These are phyloP conservation scores for Aspergillus neoniger DNA, from an alignment of 2,329 filamentous ascomycete species.

Conservation along the genomic window DNA sequence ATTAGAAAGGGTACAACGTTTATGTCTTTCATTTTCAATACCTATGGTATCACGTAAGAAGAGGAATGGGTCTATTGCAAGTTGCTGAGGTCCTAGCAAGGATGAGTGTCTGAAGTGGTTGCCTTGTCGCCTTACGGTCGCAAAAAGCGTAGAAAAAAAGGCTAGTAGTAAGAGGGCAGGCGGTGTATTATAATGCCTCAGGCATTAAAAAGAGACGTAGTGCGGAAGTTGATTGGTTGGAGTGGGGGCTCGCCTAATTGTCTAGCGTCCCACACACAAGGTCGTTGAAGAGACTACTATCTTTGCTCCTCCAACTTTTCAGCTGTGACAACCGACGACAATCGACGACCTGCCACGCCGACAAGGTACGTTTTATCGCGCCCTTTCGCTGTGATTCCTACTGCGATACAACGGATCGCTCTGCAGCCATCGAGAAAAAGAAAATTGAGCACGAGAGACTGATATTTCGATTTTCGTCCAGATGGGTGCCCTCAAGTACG, in stretches of 20 bases:
- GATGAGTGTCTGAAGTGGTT: background rate
- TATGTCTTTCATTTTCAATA: no score
- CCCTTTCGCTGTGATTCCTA: background rate
- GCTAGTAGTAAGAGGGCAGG: background rate
- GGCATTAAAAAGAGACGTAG: constrained; percentile 1
- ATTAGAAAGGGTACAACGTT: background rate
- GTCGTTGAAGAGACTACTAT: constrained; percentile 26
- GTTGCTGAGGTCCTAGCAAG: no score
- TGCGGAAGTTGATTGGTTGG: constrained; percentile 25
- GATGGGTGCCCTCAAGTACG: constrained; percentile 99
- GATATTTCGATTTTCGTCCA: constrained; percentile 39
- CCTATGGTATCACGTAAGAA: no score
- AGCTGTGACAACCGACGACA: constrained; percentile 45
- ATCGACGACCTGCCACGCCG: constrained; percentile 47
- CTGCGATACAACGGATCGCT: background rate
- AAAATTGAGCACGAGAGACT: constrained; percentile 13
- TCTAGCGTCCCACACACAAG: constrained; percentile 48
- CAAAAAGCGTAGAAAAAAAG: background rate
- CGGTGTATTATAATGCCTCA: constrained; percentile 11
- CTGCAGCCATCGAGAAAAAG: background rate
- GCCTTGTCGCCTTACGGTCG: constrained; percentile 18
- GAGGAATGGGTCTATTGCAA: no score
- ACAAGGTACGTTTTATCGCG: constrained; percentile 43
- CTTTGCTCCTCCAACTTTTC: constrained; percentile 38
- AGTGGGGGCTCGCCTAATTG: constrained; percentile 40